Evolutionary conservation across 805 yeast species (phyloP), one percentile per base, ranked within the genome.

Genomic region (Wickerhamiella musiphila): DNA sequence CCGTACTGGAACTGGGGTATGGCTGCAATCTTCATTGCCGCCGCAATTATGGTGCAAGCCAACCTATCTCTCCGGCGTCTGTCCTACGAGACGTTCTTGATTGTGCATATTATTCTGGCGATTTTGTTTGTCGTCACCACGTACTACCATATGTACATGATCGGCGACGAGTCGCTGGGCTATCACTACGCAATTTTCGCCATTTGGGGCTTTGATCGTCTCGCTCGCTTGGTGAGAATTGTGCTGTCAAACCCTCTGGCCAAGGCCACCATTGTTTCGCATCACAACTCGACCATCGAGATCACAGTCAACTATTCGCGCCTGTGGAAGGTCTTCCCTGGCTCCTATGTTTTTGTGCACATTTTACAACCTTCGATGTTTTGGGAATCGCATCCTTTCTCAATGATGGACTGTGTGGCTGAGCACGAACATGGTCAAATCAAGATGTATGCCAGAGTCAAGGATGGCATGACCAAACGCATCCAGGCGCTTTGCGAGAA

Each of bases 311-410:
- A 33, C 17, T 45, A 54, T 34, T 76, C 81, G 13, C 45, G 47
- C 4, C 47, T 45, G 32, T 67, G 73, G 63, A 56, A 55, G 25
- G 55, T 63, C 14, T 53, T 45, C 35, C 74, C 82, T 2, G 77
- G 79, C 18, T 57, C 65, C 11, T 69, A 56, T 47, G 69, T 63
- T 1, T 76, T 59, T 44, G 52, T 78, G 23, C 65, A 73, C 52
- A 31, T 40, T 13, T 17, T 33, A n/a, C 33, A 34, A 13, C 36
- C 34, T 4, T 15, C 43, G 68, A 36, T 58, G 66, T 31, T 58
- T 63, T 74, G 73, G 71, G 78, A 75, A 46, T 66, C 74, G 3
- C 81, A 75, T 48, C 83, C 84, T 2, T 75, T 77, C 52, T 70
- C 82, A 2, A 26, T 49, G 21, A 36, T 36, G 18, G 28, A 30